Evolutionary conservation across 306 rosid genomes (phyloP).

Genomic region (Cicer cuneatum): DNA sequence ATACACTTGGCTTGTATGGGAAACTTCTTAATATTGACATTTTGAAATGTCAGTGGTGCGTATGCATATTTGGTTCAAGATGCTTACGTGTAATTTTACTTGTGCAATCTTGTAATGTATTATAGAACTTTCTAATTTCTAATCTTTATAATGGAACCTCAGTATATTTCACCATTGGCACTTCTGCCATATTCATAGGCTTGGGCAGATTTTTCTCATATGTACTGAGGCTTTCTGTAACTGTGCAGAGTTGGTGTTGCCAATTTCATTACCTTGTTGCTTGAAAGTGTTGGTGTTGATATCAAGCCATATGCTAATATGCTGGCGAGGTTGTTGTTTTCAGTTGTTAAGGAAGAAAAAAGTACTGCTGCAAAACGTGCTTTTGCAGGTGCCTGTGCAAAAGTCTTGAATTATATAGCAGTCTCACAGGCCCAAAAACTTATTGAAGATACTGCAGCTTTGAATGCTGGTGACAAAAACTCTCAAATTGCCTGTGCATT

Average conservation of each 20-base stretch:
- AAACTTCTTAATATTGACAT: constrained; percentile 24
- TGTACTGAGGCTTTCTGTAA: constrained; percentile 19
- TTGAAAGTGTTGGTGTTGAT: constrained; percentile 81
- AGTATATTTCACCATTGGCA: not conserved
- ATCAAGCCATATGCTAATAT: constrained; percentile 79
- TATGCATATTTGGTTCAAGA: not conserved
- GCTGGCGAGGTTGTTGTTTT: constrained; percentile 80
- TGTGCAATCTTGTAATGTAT: constrained; percentile 1
- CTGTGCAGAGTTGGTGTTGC: constrained; percentile 94
- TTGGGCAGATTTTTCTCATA: constrained; percentile 18
- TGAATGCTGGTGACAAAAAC: constrained; percentile 81
- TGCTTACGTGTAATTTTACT: constrained; percentile 8
- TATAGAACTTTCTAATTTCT: constrained; percentile 7
- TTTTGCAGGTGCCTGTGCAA: constrained; percentile 86
- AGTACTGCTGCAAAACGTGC: constrained; percentile 87
- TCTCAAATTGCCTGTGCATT: constrained; percentile 87
- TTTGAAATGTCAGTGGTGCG: not conserved
- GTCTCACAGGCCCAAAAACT: constrained; percentile 76
- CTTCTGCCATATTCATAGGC: constrained; percentile 33
- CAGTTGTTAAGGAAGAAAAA: constrained; percentile 84
- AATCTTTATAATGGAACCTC: constrained; percentile 16
- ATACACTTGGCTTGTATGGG: constrained; percentile 1
- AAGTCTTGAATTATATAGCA: constrained; percentile 64
- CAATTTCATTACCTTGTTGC: constrained; percentile 76
- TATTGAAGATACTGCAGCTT: constrained; percentile 78